Evolutionary conservation across 1,284 basidiomycete genomes (phyloP), one percentile per base, ranked within the genome.

Genomic region (Ustilago loliicola): DNA sequence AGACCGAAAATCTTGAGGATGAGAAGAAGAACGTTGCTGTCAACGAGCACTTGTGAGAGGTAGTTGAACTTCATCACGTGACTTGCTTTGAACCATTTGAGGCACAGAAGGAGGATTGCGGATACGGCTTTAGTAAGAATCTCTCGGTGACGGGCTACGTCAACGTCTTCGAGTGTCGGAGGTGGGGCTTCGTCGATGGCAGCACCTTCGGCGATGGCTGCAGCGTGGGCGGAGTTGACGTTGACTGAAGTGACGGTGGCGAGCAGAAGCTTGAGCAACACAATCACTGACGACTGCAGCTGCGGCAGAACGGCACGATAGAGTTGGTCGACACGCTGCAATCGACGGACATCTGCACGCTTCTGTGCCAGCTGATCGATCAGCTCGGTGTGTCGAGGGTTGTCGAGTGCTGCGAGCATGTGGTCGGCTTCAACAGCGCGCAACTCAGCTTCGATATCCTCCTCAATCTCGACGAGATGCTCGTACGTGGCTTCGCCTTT

Each of bases 21-120:
- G 29, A 99, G 90, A 36, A 99, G 88, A 4, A 98, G 88, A 83
- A 95, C 97, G 84, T 99, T 99, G 23, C 94, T 96, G 83, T 99
- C 97, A 56, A 99, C 91, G 10, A 99, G 89, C 29, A 96, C 90
- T 87, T 97, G 96, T 8, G 95, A 94, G 34, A 99, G 89, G 87
- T 98, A 95, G 87, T 99, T 96, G 86, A 98, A 98, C 86, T 99
- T 99, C 93, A 99, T 96, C 34, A 93, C 92, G 88, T 99, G 83
- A 47, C 79, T 82, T 23, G 93, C 93, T 87, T 98, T 99, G 90
- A 98, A 98, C 97, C 97, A 99, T 86, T 98, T 98, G 76, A 99
- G 87, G 3, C 93, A 91, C 45, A 98, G 88, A 1, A 99, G 88
- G 19, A 99, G 87, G 74, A 99, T 97, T 1, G 96, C 95, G 21